Base-by-base conservation (phyloP, 345 rosid genomes). In the Eutrema heterophyllum region DNA sequence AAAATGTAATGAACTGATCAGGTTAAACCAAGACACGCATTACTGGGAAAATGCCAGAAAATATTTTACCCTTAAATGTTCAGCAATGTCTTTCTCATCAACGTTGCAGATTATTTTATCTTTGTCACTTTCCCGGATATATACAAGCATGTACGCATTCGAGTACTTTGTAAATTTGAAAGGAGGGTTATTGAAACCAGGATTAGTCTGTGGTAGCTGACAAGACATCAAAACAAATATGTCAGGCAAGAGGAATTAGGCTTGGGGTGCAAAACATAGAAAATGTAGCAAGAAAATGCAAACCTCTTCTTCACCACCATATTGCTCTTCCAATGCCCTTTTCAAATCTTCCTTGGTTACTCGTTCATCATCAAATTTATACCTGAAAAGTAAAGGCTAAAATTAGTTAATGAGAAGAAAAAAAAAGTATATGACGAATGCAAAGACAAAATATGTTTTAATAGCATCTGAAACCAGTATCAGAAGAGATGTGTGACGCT, bases 271-370 rank as follows among this genome's bases (percentile, higher is more conserved):
- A 56, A 64, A 75, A 13, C 58, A 38, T 41, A 64, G 27, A 70
- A 43, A 32, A 51, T 32, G 27, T 52, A 58, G 64, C 32, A 59
- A 53, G 35, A 14, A 48, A 27, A 73, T 43, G 18, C 32, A 80
- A 62, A 90, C 99, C 96, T 90, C 99, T 80, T 90, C 97, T 83
- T 92, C 98, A 66, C 99, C 98, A 64, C 99, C 99, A 70, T 90
- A 95, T 84, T 95, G 99, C 85, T 92, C 98, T 67, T 95, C 99
- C 43, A 95, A 65, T 49, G 97, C 99, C 84, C 92, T 90, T 79
- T 87, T 90, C 70, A 83, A 32, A 65, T 95, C 99, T 84, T 92
- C 99, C 77, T 92, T 92, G 38, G 99, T 95, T 68, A 95, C 99
- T 65, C 96, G 83, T 71, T 95, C 99, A 76, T 95, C 99, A 71